Conservation (phyloP, 192 early-diverging fungal genomes). For the Borealophlyctis nickersoniae region DNA sequence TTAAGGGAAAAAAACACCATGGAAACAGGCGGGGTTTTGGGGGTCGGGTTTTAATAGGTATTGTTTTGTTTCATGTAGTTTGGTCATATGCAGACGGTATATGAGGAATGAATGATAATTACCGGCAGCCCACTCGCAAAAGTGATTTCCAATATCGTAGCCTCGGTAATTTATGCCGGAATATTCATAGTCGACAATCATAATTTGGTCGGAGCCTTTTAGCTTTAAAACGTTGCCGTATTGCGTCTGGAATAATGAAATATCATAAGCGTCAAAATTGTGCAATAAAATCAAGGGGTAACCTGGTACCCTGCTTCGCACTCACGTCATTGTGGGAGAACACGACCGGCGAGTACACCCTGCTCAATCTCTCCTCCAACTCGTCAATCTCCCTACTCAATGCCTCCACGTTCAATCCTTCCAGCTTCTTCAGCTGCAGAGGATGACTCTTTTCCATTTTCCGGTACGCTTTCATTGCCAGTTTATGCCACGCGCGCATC, state of each 20-base stretch:
- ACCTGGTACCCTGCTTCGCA: conserved; percentile 1
- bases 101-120: too few species aligned
- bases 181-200: conserved; percentile 90
- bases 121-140: conserved; percentile 75
- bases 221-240: conserved; percentile 85
- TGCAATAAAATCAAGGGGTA: neutral
- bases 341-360: conserved; percentile 62
- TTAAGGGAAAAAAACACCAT: neutral
- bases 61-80: conserved; percentile 1
- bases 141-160: conserved; percentile 92
- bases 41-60: conserved; percentile 6
- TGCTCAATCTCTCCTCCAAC: conserved; percentile 34
- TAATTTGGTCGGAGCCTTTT: conserved; percentile 52
- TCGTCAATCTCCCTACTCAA: conserved; percentile 52
- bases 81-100: too few species aligned
- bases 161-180: conserved; percentile 77
- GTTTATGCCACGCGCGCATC: conserved; percentile 39
- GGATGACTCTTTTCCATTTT: conserved; percentile 35
- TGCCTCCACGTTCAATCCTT: conserved; percentile 34
- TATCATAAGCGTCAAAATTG: neutral
- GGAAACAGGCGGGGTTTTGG: neutral
- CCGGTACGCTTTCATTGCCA: conserved; percentile 14
- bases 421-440: conserved; percentile 50
- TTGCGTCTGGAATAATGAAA: conserved; percentile 48
- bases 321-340: conserved; percentile 86